A percentile compares a stretch with the other conserved stretches of the same genome.
These are phyloP conservation scores for Falciphora oryzae DNA, from an alignment of 2,329 filamentous ascomycete genomes.

Conservation along the genomic window DNA sequence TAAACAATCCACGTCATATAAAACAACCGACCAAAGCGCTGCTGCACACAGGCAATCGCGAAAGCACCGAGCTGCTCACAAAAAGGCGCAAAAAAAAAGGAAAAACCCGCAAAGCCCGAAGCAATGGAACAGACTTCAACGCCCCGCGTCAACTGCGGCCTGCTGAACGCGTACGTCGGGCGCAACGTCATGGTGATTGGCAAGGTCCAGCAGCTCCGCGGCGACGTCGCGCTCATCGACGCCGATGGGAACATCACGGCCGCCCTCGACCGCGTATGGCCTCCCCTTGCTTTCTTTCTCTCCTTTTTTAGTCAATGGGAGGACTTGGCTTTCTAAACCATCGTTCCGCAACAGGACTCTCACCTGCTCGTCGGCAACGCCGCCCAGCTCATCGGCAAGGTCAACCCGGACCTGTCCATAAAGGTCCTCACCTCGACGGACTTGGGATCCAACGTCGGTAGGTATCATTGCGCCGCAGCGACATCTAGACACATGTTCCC, in stretches of 20 bases:
- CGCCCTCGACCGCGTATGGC: slow-evolving; percentile 63
- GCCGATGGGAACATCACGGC: slow-evolving; percentile 72
- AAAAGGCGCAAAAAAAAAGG: not conserved
- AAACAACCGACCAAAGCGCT: too few species aligned
- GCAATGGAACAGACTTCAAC: slow-evolving; percentile 65
- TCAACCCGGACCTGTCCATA: slow-evolving; percentile 66
- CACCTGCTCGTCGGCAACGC: slow-evolving; percentile 65
- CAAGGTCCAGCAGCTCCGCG: slow-evolving; percentile 75
- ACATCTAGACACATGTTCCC: too few species aligned
- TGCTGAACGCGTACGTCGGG: slow-evolving; percentile 70
- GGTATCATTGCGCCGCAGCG: slow-evolving; percentile 25
- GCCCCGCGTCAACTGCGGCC: slow-evolving; percentile 75
- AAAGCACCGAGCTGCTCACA: not conserved
- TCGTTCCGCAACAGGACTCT: slow-evolving; percentile 47
- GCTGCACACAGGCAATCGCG: too few species aligned
- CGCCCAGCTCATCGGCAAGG: slow-evolving; percentile 74
- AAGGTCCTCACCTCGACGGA: slow-evolving; percentile 66
- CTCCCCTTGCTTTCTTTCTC: not conserved
- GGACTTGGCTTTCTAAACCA: not conserved
- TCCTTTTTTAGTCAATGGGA: slow-evolving; percentile 8
- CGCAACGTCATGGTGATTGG: slow-evolving; percentile 80
- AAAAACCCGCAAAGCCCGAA: not conserved
- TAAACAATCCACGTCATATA: too few species aligned
- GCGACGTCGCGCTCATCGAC: slow-evolving; percentile 75
- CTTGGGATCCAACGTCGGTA: slow-evolving; percentile 64